Conservation (phyloP, 305 asterid species). For the Fraxinus latifolia region DNA sequence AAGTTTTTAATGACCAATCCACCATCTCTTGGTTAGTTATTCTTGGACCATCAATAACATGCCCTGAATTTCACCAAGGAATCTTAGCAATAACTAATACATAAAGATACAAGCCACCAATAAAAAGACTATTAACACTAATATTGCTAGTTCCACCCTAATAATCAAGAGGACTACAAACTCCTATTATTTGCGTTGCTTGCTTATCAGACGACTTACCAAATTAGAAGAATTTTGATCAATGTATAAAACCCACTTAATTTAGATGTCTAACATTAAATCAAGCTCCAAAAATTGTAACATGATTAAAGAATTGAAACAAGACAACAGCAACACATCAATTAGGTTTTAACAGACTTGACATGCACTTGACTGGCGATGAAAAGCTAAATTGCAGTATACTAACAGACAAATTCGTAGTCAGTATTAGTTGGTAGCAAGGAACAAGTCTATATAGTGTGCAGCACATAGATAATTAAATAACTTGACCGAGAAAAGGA, state of each 20-base stretch:
- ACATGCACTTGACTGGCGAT: not conserved
- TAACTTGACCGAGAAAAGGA: not conserved
- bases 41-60: not conserved
- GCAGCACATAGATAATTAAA: not conserved
- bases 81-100: not conserved
- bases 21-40: not conserved
- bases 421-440: not conserved
- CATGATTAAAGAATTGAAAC: not conserved
- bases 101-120: not conserved
- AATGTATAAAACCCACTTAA: not conserved
- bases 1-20: too few relatives aligned
- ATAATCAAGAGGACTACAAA: not conserved
- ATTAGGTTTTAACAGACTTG: not conserved
- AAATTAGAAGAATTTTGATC: not conserved
- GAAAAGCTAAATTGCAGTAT: not conserved
- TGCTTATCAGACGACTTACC: not conserved
- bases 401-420: not conserved
- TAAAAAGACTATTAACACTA: not conserved
- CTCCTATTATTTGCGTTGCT: not conserved
- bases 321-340: not conserved
- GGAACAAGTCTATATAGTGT: not conserved
- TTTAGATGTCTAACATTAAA: not conserved
- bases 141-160: not conserved
- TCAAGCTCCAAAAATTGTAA: not conserved
- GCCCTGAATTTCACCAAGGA: not conserved